phyloP scores from a whole-genome alignment of 1,139 yeast genomes.

The Zhuliangozyma blackwelliae region DNA sequence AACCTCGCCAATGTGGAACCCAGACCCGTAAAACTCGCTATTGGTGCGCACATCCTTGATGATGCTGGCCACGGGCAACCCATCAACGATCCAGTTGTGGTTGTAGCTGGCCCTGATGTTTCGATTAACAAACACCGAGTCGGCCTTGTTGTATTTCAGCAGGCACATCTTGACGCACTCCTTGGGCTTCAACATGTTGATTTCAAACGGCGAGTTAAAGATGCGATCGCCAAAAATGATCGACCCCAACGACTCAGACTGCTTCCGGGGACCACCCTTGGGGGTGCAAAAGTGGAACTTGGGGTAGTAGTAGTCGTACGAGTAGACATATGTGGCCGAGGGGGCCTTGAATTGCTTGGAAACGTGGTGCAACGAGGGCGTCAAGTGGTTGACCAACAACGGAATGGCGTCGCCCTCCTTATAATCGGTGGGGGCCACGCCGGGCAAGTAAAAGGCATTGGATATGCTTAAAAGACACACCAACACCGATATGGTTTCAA shows the following conservation, averaged over 20 bases:
- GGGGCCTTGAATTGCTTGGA: slow-evolving; percentile 23
- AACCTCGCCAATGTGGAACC: slow-evolving; percentile 71
- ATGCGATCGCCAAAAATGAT: slow-evolving; percentile 94
- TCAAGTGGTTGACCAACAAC: slow-evolving; percentile 79
- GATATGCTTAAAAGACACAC: slow-evolving; percentile 20
- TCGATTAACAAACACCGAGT: slow-evolving; percentile 69
- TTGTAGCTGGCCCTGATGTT: slow-evolving; percentile 78
- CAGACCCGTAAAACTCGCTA: slow-evolving; percentile 65
- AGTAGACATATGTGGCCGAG: slow-evolving; percentile 56
- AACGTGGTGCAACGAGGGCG: slow-evolving; percentile 64
- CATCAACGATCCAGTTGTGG: slow-evolving; percentile 93
- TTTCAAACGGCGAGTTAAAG: slow-evolving; percentile 83
- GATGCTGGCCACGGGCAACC: slow-evolving; percentile 81
- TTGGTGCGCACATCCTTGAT: slow-evolving; percentile 55
- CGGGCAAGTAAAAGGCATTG: slow-evolving; percentile 81
- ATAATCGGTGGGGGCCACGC: slow-evolving; percentile 91
- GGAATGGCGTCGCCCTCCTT: slow-evolving; percentile 68
- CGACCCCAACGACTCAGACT: slow-evolving; percentile 88
- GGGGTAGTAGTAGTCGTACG: slow-evolving; percentile 83
- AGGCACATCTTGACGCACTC: slow-evolving; percentile 65
- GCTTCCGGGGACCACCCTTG: slow-evolving; percentile 60
- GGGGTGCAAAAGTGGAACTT: slow-evolving; percentile 85
- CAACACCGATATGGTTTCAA: slow-evolving; percentile 13
- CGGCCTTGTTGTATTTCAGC: slow-evolving; percentile 54
- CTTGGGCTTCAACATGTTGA: slow-evolving; percentile 71